phyloP scores from a whole-genome alignment of 805 yeast genomes.

The Starmerella ratchasimensis region DNA sequence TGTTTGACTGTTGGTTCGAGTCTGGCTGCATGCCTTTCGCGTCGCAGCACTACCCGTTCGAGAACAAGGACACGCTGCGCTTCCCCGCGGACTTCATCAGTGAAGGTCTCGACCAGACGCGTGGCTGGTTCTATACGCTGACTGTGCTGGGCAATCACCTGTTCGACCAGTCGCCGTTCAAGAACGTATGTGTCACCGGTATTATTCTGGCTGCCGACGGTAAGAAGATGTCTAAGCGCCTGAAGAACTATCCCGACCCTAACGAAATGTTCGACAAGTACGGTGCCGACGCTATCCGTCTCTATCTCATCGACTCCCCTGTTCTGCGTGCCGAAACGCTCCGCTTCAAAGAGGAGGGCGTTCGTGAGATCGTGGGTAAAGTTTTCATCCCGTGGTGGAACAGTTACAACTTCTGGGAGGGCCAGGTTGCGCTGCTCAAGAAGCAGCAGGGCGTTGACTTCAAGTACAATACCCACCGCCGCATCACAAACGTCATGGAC shows the following conservation, averaged over 20 bases:
- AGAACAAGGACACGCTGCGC: conserved; percentile 50
- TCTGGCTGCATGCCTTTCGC: conserved; percentile 99
- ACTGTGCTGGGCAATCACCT: conserved; percentile 91
- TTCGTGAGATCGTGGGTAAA: conserved; percentile 89
- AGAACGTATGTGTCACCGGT: conserved; percentile 92
- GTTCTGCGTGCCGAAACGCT: conserved; percentile 92
- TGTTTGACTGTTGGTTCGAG: conserved; percentile 99
- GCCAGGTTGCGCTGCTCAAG: conserved; percentile 72
- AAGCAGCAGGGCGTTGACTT: conserved; percentile 61
- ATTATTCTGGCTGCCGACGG: conserved; percentile 96
- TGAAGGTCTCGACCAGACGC: conserved; percentile 98
- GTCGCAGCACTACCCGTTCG: conserved; percentile 92
- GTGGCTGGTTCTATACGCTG: conserved; percentile 99
- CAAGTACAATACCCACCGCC: conserved; percentile 49
- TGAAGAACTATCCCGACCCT: conserved; percentile 97
- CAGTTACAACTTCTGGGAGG: conserved; percentile 91
- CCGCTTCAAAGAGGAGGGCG: conserved; percentile 98
- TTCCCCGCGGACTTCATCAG: conserved; percentile 97
- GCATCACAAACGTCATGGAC: conserved; percentile 86
- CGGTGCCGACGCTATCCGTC: conserved; percentile 96
- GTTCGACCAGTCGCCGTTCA: conserved; percentile 82
- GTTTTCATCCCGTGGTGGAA: conserved; percentile 98
- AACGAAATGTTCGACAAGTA: conserved; percentile 61
- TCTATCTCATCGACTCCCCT: conserved; percentile 93
- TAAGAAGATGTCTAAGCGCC: conserved; percentile 96